These are phyloP conservation scores for Cornus controversa DNA, from an alignment of 148 eudicot species.

Conservation along the genomic window DNA sequence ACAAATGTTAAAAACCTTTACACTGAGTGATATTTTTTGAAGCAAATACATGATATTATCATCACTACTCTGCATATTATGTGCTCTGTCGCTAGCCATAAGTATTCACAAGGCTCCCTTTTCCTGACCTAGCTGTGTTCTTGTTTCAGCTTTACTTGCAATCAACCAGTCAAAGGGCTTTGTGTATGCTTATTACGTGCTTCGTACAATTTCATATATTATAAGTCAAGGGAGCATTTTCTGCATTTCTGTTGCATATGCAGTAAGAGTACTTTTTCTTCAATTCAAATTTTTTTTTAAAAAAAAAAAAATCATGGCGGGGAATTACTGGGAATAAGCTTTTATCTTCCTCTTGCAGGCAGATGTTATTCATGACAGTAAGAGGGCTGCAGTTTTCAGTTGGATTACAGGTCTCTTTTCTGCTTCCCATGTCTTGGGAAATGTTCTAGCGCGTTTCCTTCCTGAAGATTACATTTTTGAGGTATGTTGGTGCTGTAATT, in stretches of 20 bases:
- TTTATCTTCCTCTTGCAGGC: conserved; percentile 43
- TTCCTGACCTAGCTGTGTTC: conserved; percentile 1
- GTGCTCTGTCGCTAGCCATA: not conserved
- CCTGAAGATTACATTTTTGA: conserved; percentile 72
- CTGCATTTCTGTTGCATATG: conserved; percentile 90
- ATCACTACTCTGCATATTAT: not conserved
- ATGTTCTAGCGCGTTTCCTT: conserved; percentile 77
- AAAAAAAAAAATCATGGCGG: not conserved
- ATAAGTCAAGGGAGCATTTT: conserved; percentile 93
- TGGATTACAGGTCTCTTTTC: conserved; percentile 89
- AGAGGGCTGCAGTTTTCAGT: conserved; percentile 76
- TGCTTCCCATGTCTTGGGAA: conserved; percentile 77
- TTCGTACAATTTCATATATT: conserved; percentile 71
- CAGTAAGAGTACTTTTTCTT: conserved; percentile 53
- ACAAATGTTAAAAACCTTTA: no score
- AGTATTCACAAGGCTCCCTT: not conserved
- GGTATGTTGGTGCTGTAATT: conserved; percentile 39
- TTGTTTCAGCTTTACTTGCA: conserved; percentile 66
- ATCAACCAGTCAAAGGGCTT: conserved; percentile 56
- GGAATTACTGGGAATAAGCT: not conserved
- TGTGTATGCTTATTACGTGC: conserved; percentile 74
- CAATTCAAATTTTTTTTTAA: not conserved
- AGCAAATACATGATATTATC: not conserved
- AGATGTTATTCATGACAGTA: conserved; percentile 64
- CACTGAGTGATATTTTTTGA: not conserved